Evolutionary conservation across 1,139 yeast genomes (phyloP).

Genomic region (Debaryomycetaceae sp.): DNA sequence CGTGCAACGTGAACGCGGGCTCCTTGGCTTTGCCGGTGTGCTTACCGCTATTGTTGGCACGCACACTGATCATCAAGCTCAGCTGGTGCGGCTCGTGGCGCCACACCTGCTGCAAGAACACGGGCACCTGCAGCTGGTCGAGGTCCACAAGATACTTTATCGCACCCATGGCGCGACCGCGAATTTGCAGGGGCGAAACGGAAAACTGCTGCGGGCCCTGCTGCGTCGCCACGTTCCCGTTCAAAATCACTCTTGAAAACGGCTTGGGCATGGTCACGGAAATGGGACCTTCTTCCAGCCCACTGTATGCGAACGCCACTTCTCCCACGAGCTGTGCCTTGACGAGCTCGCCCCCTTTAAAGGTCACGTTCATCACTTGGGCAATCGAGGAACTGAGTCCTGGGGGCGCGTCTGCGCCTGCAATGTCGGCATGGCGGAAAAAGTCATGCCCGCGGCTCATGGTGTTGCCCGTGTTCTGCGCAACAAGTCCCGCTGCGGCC

Average conservation of each 20-base stretch:
- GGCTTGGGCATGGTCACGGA: slow-evolving; percentile 20
- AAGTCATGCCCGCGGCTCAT: slow-evolving; percentile 14
- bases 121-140: slow-evolving; percentile 43
- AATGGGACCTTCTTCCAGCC: slow-evolving; percentile 8
- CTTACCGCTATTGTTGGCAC: slow-evolving; percentile 43
- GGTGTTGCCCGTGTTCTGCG: slow-evolving; percentile 17
- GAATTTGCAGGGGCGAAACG: slow-evolving; percentile 26
- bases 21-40: slow-evolving; percentile 1
- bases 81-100: slow-evolving; percentile 78
- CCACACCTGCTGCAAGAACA: slow-evolving; percentile 76
- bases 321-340: slow-evolving; percentile 67
- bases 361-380: slow-evolving; percentile 67
- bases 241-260: slow-evolving; percentile 28
- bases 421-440: slow-evolving; percentile 33
- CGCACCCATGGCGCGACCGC: slow-evolving; percentile 60
- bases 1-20: slow-evolving; percentile 35
- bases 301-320: slow-evolving; percentile 55
- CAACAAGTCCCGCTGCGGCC: slow-evolving; percentile 8
- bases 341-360: slow-evolving; percentile 50
- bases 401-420: slow-evolving; percentile 27
- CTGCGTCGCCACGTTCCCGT: slow-evolving; percentile 31
- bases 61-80: slow-evolving; percentile 66
- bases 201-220: slow-evolving; percentile 12
- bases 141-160: slow-evolving; percentile 49
- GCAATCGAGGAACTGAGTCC: slow-evolving; percentile 74